Percentiles rank a stretch among this genome's conserved stretches.
These are phyloP conservation scores for Pythium dissimile DNA, from an alignment of 352 stramenopile species.

Conservation along the genomic window DNA sequence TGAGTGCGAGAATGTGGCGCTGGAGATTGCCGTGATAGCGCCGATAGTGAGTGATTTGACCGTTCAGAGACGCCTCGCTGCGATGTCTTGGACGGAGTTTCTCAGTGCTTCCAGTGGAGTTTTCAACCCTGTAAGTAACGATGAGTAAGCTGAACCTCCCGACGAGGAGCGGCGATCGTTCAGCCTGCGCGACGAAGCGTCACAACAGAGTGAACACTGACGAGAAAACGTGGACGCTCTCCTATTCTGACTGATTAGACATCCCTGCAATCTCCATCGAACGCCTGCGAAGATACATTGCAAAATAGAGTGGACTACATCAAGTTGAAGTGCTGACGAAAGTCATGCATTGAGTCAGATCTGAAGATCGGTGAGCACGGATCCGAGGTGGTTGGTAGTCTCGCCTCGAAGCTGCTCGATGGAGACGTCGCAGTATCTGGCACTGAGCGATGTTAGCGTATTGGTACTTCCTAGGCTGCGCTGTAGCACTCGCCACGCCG, in stretches of 20 bases:
- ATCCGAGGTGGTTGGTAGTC: too few species aligned
- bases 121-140: constrained; percentile 6
- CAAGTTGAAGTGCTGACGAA: not conserved
- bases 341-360: not conserved
- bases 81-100: constrained; percentile 12
- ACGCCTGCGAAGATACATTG: too few species aligned
- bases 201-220: too few species aligned
- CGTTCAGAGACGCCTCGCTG: not conserved
- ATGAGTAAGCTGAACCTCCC: constrained; percentile 14
- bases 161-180: constrained; percentile 1
- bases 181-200: constrained; percentile 2
- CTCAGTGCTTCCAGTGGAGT: constrained; percentile 16
- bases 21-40: constrained; percentile 1
- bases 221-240: constrained; percentile 50
- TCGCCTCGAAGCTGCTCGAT: not conserved
- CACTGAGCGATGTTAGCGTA: constrained; percentile 39
- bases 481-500: constrained; percentile 16
- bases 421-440: constrained; percentile 24
- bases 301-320: constrained; percentile 10
- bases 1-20: too few species aligned
- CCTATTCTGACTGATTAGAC: not conserved
- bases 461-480: constrained; percentile 28
- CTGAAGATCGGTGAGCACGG: not conserved
- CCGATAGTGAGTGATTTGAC: constrained; percentile 4
- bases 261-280: not conserved